Evolutionary conservation across 73 alveolate species (phyloP), one percentile per base, ranked within the genome.

Genomic region (Breviolum minutum): DNA sequence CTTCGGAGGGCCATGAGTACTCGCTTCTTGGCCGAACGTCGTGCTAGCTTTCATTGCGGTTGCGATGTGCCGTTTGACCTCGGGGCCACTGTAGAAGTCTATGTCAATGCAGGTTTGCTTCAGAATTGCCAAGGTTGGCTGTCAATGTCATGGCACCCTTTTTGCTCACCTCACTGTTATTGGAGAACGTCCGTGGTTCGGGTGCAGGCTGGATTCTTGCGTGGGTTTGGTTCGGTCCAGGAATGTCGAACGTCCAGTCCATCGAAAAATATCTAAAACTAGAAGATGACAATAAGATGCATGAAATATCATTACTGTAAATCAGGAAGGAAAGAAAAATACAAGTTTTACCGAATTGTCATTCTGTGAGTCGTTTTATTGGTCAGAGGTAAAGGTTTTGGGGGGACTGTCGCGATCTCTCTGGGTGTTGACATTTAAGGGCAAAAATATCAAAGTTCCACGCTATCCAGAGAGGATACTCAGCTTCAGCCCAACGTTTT

Each of bases 91-190:
- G 6, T 14, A 68, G 24, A 22, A 22, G 17, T 14, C 77, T 68
- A 17, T 14, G 77, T 22, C 77, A 68, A 14, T 22, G 24, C 17
- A 2, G n/a, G 4, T 17, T 68, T 68, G 10, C 63, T 11, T 22
- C 64, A 79, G 11, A 11, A 8, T 68, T 81, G 69, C 14, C 48
- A 26, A 88, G 96, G 96, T 63, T 92, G 90, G 98, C 98, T 3
- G 98, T 92, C n/a, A 92, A 92, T 66, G 98, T 92, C 32, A 79
- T 92, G 74, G 98, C 98, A 13, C 98, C 98, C 62, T 92, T 92
- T 30, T 27, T 92, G 90, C 90, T 92, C n/a, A 92, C 98, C 26
- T 92, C 98, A 26, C 90, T 92, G 26, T 69, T 92, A 7, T 48
- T 92, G 77, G 98, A 92, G 66, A 92, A 92, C 30, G 98, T 92